Conservation (phyloP, 2,329 filamentous ascomycete genomes). For the Pezicula rhizophila region DNA sequence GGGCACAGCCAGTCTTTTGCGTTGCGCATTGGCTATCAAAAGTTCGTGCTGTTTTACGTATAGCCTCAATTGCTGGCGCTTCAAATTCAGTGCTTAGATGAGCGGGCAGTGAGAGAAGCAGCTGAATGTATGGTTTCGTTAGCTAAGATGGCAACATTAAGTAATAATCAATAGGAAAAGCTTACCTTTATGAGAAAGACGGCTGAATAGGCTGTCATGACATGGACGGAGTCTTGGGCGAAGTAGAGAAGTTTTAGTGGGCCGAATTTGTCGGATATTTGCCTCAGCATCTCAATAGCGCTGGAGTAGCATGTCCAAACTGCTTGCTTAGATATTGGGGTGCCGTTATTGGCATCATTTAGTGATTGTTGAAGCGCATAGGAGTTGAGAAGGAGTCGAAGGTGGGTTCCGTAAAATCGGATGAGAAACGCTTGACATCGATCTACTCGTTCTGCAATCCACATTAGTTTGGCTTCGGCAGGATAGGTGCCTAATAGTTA, state of each 20-base stretch:
- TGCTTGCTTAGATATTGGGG: constrained; percentile 24
- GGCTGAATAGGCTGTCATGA: constrained; percentile 36
- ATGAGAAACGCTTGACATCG: constrained; percentile 31
- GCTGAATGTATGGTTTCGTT: constrained; percentile 3
- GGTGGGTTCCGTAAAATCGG: constrained; percentile 33
- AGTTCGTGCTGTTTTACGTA: constrained; percentile 10
- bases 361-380: constrained; percentile 30
- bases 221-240: constrained; percentile 35
- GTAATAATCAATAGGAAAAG: too few species aligned
- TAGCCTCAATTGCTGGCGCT: constrained; percentile 7
- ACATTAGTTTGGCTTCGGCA: constrained; percentile 12
- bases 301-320: constrained; percentile 28
- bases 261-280: constrained; percentile 23
- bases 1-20: constrained; percentile 22
- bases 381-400: constrained; percentile 32
- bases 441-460: constrained; percentile 4
- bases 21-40: constrained; percentile 26
- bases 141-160: background rate
- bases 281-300: constrained; percentile 27
- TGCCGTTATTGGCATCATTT: constrained; percentile 13
- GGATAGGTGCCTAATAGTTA: constrained; percentile 13
- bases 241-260: constrained; percentile 30
- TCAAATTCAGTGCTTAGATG: constrained; percentile 13
- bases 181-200: constrained; percentile 32
- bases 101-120: constrained; percentile 15